Percentiles rank a stretch among this genome's conserved stretches.
Conservation (phyloP, 306 rosid species). For the Erythrophleum fordii region DNA sequence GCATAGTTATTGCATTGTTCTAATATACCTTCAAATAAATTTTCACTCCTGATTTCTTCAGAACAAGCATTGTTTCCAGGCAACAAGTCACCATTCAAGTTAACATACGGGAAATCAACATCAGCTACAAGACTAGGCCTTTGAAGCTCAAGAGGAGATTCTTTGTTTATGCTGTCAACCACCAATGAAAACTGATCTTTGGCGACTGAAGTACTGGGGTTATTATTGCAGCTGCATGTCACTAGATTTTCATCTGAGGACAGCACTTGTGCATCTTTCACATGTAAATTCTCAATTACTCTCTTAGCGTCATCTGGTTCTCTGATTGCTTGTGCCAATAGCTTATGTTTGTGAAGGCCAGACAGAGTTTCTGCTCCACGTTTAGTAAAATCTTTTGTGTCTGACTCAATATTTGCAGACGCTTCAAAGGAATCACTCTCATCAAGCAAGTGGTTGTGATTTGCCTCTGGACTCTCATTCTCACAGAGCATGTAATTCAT, state of each 20-base stretch:
- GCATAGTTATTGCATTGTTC: slow-evolving; percentile 31
- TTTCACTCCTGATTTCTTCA: slow-evolving; percentile 40
- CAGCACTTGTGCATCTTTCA: slow-evolving; percentile 35
- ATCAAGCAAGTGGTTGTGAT: slow-evolving; percentile 24
- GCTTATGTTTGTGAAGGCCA: slow-evolving; percentile 9
- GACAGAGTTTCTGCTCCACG: slow-evolving; percentile 35
- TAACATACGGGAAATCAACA: slow-evolving; percentile 31
- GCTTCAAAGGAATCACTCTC: slow-evolving; percentile 29
- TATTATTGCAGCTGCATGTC: slow-evolving; percentile 16
- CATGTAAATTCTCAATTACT: slow-evolving; percentile 32
- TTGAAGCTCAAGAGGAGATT: slow-evolving; percentile 45
- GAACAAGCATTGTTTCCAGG: slow-evolving; percentile 41
- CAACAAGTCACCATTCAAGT: slow-evolving; percentile 38
- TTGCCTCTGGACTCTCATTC: slow-evolving; percentile 33
- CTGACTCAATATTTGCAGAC: slow-evolving; percentile 28
- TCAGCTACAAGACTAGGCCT: slow-evolving; percentile 34
- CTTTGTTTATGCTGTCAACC: slow-evolving; percentile 34
- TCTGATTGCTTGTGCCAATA: slow-evolving; percentile 18
- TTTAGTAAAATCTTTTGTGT: neutral
- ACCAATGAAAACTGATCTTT: slow-evolving; percentile 25
- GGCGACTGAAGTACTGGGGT: slow-evolving; percentile 23
- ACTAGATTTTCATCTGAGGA: slow-evolving; percentile 31
- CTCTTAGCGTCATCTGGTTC: slow-evolving; percentile 33
- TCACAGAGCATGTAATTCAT: slow-evolving; percentile 25
- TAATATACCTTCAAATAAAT: slow-evolving; percentile 33